Evolutionary conservation across 1,284 basidiomycete genomes (phyloP).

Genomic region (Phellopilus nigrolimitatus): DNA sequence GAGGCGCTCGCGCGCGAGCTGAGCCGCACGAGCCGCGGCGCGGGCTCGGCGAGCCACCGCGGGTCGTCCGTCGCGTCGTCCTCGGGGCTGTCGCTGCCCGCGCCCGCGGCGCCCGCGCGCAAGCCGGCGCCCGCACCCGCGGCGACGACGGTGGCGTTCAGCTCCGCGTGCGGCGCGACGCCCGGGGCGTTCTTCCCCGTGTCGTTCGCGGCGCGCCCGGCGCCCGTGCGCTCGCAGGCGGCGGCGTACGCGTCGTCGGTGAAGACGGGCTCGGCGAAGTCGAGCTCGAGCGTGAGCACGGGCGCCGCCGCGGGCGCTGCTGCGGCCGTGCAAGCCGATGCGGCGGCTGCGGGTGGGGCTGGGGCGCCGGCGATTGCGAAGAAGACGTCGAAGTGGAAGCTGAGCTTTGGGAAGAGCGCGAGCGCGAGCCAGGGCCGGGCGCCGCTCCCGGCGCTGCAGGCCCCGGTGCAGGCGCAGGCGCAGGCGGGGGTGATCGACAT

Average conservation of each 20-base stretch:
- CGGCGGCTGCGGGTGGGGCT: constrained; percentile 2
- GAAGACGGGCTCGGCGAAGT: neutral
- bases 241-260: constrained; percentile 1
- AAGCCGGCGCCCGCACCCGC: constrained; percentile 3
- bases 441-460: constrained; percentile 41
- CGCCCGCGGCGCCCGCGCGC: neutral
- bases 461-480: constrained; percentile 36
- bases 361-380: constrained; percentile 42
- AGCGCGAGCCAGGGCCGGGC: constrained; percentile 24
- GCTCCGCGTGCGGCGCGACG: constrained; percentile 16
- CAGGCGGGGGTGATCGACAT: constrained; percentile 32
- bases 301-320: neutral
- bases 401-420: constrained; percentile 60
- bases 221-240: neutral
- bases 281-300: neutral
- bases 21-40: constrained; percentile 46
- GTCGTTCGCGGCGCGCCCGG: constrained; percentile 3
- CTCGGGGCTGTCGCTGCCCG: constrained; percentile 18
- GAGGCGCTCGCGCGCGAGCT: constrained; percentile 83
- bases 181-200: constrained; percentile 19
- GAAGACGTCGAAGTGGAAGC: constrained; percentile 78
- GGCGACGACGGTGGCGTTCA: too few relatives aligned
- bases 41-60: neutral
- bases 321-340: constrained; percentile 16
- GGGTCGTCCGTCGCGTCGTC: constrained; percentile 10